These are phyloP conservation scores for Rubia peregrina DNA, from an alignment of 305 asterid species.

Conservation along the genomic window DNA sequence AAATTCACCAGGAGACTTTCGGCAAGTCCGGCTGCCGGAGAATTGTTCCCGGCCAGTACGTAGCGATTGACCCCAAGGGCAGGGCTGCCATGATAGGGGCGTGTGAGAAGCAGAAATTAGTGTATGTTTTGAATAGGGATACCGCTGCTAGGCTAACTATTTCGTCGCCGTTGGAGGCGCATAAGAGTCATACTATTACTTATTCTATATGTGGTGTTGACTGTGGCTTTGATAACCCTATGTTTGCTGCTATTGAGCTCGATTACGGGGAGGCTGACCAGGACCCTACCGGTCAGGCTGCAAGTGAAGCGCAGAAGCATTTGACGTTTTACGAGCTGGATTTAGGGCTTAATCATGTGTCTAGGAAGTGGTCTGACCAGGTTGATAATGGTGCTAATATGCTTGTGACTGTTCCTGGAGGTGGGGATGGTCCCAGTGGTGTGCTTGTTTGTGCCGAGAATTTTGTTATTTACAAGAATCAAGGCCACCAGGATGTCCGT, in stretches of 20 bases:
- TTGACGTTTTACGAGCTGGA: slow-evolving; percentile 90
- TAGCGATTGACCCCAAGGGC: slow-evolving; percentile 96
- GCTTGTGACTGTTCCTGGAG: slow-evolving; percentile 98
- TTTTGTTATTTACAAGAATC: slow-evolving; percentile 93
- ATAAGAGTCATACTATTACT: slow-evolving; percentile 78
- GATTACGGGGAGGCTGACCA: slow-evolving; percentile 95
- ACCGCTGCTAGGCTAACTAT: slow-evolving; percentile 91
- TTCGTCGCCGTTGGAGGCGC: slow-evolving; percentile 94
- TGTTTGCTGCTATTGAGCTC: slow-evolving; percentile 93
- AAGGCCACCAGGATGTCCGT: slow-evolving; percentile 86
- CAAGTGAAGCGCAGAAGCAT: slow-evolving; percentile 80
- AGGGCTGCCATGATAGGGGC: slow-evolving; percentile 99
- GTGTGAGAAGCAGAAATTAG: slow-evolving; percentile 96
- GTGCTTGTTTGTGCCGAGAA: slow-evolving; percentile 98
- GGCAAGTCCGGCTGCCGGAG: slow-evolving; percentile 98
- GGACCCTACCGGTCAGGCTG: slow-evolving; percentile 96
- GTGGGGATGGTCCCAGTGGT: slow-evolving; percentile 99
- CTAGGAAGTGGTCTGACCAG: slow-evolving; percentile 95
- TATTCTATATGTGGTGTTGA: slow-evolving; percentile 88
- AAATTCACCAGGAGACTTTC: slow-evolving; percentile 85
- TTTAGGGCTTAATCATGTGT: slow-evolving; percentile 94
- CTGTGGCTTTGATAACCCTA: slow-evolving; percentile 94
- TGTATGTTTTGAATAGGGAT: slow-evolving; percentile 94
- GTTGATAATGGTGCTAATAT: slow-evolving; percentile 95
- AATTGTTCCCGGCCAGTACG: slow-evolving; percentile 91